A percentile compares a stretch with the other conserved stretches of the same genome.
Evolutionary conservation across 768 basidiomycete genomes (phyloP).

Genomic region (Sistotremastrum niveocremeum): DNA sequence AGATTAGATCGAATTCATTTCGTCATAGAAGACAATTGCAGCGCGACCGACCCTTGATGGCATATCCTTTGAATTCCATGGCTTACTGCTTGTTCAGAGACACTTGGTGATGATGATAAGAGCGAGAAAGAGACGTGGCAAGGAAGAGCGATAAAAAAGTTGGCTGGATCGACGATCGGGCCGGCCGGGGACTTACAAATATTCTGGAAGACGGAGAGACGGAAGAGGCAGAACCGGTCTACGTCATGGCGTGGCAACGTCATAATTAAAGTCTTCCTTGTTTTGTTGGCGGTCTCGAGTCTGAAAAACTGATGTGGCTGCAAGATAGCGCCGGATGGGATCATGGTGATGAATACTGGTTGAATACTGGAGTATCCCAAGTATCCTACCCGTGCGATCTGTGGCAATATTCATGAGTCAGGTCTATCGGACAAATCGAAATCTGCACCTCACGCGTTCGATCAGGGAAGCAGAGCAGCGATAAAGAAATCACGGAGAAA

Average conservation of each 20-base stretch:
- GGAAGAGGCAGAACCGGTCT: not conserved
- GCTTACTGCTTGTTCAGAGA: not conserved
- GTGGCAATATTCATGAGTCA: no score
- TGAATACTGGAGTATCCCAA: no score
- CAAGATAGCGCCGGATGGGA: no score
- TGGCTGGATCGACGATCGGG: not conserved
- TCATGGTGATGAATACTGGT: no score
- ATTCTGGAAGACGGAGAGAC: not conserved
- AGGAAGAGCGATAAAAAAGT: not conserved
- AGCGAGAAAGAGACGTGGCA: not conserved
- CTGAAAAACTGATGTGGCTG: no score
- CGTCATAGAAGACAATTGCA: not conserved
- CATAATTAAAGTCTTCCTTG: no score
- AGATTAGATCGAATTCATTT: not conserved
- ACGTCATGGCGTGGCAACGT: not conserved
- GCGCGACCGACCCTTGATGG: constrained; percentile 3
- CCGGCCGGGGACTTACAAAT: not conserved
- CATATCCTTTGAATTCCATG: constrained; percentile 9
- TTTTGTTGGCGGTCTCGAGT: no score
- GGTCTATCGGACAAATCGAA: no score
- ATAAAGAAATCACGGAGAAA: constrained; percentile 2
- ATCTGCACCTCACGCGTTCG: no score
- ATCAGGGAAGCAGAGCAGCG: constrained; percentile 1
- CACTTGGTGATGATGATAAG: not conserved
- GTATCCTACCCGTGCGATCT: no score